These are phyloP conservation scores for Trametes polyzona DNA, from an alignment of 1,284 basidiomycete species.

Conservation along the genomic window DNA sequence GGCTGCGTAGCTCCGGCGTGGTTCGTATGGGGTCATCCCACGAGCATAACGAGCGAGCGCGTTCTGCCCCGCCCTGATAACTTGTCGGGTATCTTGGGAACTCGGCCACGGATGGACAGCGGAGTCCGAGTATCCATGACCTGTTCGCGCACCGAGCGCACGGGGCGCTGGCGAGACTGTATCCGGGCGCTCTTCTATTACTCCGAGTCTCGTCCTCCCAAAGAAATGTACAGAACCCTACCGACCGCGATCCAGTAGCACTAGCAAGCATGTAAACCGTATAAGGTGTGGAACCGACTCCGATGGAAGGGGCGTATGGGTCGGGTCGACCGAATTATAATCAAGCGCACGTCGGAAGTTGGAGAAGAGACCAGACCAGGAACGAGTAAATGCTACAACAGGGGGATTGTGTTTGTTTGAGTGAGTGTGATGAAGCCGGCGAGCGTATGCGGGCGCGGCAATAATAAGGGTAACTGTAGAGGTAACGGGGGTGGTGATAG, in stretches of 20 bases:
- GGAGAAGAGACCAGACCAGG: neutral
- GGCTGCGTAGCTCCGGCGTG: too few relatives aligned
- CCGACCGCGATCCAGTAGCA: conserved; percentile 6
- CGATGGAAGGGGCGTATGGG: neutral
- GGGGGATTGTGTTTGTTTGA: conserved; percentile 8
- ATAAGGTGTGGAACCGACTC: neutral
- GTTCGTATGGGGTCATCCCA: too few relatives aligned
- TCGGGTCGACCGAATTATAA: neutral
- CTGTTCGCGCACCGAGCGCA: too few relatives aligned
- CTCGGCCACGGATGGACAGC: too few relatives aligned
- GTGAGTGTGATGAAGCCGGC: conserved; percentile 2
- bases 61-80: too few relatives aligned
- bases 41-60: too few relatives aligned
- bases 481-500: neutral
- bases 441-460: neutral
- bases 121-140: too few relatives aligned
- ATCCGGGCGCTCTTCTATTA: neutral
- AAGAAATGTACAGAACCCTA: conserved; percentile 2
- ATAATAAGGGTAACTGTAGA: neutral
- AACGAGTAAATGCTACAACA: conserved; percentile 28
- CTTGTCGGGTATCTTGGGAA: too few relatives aligned
- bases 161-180: too few relatives aligned
- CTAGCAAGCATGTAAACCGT: neutral
- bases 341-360: neutral
- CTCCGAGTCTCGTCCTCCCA: neutral